These are phyloP conservation scores for Schizophyllum amplum DNA, from an alignment of 1,284 basidiomycete genomes.

Conservation along the genomic window DNA sequence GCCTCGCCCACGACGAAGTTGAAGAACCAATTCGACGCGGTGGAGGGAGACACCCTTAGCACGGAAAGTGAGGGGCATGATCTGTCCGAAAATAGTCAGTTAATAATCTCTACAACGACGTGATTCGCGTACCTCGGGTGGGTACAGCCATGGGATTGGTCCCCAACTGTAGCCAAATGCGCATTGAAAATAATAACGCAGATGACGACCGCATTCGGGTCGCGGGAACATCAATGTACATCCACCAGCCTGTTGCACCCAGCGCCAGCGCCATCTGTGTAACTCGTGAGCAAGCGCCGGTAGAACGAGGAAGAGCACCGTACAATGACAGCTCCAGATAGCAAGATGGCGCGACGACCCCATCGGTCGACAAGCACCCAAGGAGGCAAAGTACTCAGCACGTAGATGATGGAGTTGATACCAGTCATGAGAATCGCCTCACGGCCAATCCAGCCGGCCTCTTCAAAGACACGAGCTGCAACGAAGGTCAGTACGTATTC, in stretches of 20 bases:
- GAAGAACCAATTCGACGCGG: conserved; percentile 30
- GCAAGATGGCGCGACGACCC: conserved; percentile 84
- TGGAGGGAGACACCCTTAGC: conserved; percentile 73
- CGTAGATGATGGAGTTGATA: conserved; percentile 85
- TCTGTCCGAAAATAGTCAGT: conserved; percentile 50
- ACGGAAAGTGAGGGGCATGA: conserved; percentile 84
- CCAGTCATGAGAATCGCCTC: conserved; percentile 97
- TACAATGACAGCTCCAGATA: conserved; percentile 87
- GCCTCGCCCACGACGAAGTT: conserved; percentile 87
- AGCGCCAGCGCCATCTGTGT: conserved; percentile 71
- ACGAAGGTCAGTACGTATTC: conserved; percentile 11
- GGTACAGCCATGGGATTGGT: conserved; percentile 83
- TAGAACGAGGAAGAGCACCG: background rate
- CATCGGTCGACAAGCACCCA: conserved; percentile 95
- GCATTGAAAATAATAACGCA: conserved; percentile 95
- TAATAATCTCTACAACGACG: too few species aligned
- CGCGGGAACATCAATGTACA: conserved; percentile 83
- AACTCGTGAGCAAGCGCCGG: conserved; percentile 5
- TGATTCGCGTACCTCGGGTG: conserved; percentile 54
- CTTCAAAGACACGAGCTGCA: conserved; percentile 77
- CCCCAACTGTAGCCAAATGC: conserved; percentile 86
- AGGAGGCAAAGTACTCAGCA: conserved; percentile 79
- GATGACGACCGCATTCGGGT: conserved; percentile 83
- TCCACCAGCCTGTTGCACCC: conserved; percentile 82
- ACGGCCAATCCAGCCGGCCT: conserved; percentile 96